phyloP scores from a whole-genome alignment of 2,329 filamentous ascomycete genomes.

The Cercospora nicotianae region DNA sequence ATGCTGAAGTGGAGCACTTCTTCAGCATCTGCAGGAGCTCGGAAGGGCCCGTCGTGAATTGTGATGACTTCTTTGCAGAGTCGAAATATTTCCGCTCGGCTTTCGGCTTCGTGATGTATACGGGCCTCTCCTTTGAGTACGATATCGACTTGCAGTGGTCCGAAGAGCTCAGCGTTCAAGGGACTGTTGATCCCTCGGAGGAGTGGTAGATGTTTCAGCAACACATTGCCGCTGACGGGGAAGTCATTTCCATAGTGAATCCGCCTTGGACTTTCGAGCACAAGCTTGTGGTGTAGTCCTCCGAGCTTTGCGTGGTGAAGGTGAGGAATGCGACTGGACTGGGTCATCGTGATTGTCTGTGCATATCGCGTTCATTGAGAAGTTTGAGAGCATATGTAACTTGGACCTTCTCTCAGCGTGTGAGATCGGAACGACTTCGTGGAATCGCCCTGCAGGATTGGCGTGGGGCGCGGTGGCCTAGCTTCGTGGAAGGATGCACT shows the following conservation, averaged over 20 bases:
- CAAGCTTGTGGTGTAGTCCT: conserved; percentile 6
- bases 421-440: neutral
- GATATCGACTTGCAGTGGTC: conserved; percentile 16
- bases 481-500: neutral
- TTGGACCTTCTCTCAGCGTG: neutral
- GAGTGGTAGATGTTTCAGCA: conserved; percentile 14
- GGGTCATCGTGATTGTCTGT: neutral
- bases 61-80: conserved; percentile 11
- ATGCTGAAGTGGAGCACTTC: conserved; percentile 17
- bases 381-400: neutral
- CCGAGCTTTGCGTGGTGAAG: conserved; percentile 14
- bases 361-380: neutral
- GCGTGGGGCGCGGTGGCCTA: neutral
- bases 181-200: neutral
- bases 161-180: conserved; percentile 16
- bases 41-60: conserved; percentile 18
- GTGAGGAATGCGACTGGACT: neutral
- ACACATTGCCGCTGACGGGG: conserved; percentile 17
- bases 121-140: conserved; percentile 12
- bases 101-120: conserved; percentile 5
- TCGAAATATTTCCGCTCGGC: neutral
- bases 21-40: conserved; percentile 15
- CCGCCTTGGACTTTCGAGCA: conserved; percentile 19
- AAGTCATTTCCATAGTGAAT: conserved; percentile 22
- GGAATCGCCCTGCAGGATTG: neutral